phyloP scores from a whole-genome alignment of 257 asterid genomes.

The Solanum lignicaule region DNA sequence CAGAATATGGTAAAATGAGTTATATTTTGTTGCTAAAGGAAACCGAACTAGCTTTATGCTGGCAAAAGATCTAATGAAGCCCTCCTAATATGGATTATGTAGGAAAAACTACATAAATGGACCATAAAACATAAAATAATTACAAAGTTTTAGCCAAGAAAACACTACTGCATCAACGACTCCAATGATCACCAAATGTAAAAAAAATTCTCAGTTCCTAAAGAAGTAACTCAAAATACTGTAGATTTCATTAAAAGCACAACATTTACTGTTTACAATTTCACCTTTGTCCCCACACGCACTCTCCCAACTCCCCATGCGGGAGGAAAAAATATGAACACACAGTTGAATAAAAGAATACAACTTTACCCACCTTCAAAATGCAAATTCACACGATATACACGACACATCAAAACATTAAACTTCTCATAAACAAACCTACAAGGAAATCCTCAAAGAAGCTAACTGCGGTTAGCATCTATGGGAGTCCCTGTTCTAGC shows the following conservation, averaged over 20 bases:
- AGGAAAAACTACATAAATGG: too few species aligned
- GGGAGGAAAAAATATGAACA: neutral
- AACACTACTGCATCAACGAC: neutral
- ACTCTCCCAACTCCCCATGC: constrained; percentile 6
- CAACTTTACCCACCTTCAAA: constrained; percentile 4
- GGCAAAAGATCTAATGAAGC: too few species aligned
- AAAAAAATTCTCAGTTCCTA: too few species aligned
- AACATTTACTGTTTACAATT: neutral
- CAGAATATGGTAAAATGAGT: neutral
- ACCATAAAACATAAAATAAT: too few species aligned
- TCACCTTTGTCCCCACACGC: neutral
- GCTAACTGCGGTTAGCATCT: constrained; percentile 42
- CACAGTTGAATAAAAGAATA: constrained; percentile 6
- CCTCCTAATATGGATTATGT: too few species aligned
- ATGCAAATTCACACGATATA: constrained; percentile 8
- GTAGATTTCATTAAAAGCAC: constrained; percentile 1
- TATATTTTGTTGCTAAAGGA: too few species aligned
- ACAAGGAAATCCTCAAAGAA: constrained; percentile 3
- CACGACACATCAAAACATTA: neutral
- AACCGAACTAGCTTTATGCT: too few species aligned
- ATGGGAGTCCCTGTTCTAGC: constrained; percentile 87
- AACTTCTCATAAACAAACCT: constrained; percentile 18
- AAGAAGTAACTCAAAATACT: neutral
- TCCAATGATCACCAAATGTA: neutral
- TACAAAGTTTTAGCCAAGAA: neutral